These are phyloP conservation scores for Closterium sp. DNA, from an alignment of 139 green algal genomes.

Conservation along the genomic window DNA sequence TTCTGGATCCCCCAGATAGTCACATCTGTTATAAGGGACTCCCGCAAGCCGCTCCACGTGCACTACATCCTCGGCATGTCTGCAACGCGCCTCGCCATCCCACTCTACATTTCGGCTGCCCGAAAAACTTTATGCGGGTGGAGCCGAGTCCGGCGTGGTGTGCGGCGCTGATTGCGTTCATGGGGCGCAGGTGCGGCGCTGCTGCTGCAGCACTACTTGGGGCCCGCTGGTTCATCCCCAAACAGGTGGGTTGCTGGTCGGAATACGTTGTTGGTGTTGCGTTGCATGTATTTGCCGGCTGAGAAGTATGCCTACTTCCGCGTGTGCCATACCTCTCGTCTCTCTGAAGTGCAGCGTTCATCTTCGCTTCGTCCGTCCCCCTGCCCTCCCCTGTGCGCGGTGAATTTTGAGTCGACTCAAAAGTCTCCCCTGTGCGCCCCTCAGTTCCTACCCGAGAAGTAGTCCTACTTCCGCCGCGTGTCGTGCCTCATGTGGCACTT, in stretches of 20 bases:
- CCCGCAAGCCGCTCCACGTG: slow-evolving; percentile 67
- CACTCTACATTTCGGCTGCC: slow-evolving; percentile 73
- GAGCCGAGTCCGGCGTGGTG: slow-evolving; percentile 39
- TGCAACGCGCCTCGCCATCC: slow-evolving; percentile 63
- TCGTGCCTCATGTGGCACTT: slow-evolving; percentile 3
- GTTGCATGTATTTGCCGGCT: neutral
- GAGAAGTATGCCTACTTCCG: neutral
- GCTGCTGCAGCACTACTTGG: slow-evolving; percentile 65
- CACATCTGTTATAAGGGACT: slow-evolving; percentile 59
- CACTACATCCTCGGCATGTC: slow-evolving; percentile 77
- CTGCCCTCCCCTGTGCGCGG: neutral
- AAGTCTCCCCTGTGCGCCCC: neutral
- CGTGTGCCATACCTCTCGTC: neutral
- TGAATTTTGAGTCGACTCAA: too few relatives aligned
- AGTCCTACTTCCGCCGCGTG: slow-evolving; percentile 70
- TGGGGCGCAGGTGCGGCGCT: slow-evolving; percentile 64
- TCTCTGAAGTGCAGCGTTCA: too few relatives aligned
- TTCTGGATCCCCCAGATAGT: slow-evolving; percentile 89
- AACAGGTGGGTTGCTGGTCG: slow-evolving; percentile 7
- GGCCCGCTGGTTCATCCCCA: slow-evolving; percentile 77
- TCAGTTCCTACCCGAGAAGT: slow-evolving; percentile 71
- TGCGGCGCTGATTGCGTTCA: slow-evolving; percentile 16
- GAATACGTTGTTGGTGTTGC: neutral
- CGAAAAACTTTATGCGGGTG: slow-evolving; percentile 51
- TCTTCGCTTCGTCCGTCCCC: neutral